Evolutionary conservation across 78 protist species (phyloP).

Genomic region (Isochrysis galbana): DNA sequence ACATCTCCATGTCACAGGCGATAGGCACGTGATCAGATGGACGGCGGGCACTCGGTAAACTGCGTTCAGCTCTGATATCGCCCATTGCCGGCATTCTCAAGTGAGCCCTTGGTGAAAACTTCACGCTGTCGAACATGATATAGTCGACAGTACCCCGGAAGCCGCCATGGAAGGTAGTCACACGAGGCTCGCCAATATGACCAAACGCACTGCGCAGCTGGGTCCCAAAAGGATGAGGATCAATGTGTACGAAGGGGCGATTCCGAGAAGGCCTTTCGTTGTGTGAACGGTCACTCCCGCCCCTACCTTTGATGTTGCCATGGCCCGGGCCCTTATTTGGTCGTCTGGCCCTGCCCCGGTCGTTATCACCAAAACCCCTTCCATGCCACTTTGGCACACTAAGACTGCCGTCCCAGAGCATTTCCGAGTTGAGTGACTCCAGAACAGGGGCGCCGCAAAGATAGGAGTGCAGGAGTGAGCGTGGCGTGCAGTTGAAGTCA

Average conservation of each 20-base stretch:
- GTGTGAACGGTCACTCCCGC: neutral
- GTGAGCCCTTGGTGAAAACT: neutral
- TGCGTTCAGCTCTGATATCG: neutral
- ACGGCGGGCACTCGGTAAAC: neutral
- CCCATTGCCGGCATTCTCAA: neutral
- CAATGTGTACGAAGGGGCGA: neutral
- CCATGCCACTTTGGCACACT: neutral
- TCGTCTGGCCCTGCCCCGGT: too few species aligned
- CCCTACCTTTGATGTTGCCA: neutral
- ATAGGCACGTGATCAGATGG: neutral
- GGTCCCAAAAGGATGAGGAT: neutral
- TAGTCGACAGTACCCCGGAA: neutral
- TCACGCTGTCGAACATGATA: neutral
- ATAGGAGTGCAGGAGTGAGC: neutral
- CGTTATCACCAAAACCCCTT: too few species aligned
- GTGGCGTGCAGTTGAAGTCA: neutral
- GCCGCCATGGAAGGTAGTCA: neutral
- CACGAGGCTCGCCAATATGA: neutral
- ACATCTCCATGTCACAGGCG: neutral
- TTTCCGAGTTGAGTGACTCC: neutral
- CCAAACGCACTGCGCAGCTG: neutral
- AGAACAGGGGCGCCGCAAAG: neutral
- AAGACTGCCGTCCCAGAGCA: neutral
- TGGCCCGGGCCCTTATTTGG: neutral
- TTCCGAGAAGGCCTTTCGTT: neutral